phyloP scores from a whole-genome alignment of 495 filamentous ascomycete genomes.

The Hypoxylon trugodes region DNA sequence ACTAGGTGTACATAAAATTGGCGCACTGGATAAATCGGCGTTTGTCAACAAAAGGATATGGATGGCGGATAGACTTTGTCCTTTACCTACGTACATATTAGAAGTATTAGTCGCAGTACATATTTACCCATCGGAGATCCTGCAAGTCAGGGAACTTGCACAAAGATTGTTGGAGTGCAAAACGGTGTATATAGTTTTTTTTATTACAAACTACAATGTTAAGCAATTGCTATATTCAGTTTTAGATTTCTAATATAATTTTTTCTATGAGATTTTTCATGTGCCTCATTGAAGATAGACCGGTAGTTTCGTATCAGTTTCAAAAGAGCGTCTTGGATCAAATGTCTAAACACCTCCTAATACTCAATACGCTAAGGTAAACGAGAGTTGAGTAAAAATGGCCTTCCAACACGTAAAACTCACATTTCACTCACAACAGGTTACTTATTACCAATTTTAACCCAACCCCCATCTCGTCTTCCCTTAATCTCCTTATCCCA shows the following conservation, averaged over 20 bases:
- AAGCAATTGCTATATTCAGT: too few relatives aligned
- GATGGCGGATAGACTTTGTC: neutral
- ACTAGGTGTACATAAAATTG: constrained; percentile 10
- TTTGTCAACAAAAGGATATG: constrained; percentile 3
- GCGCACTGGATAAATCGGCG: constrained; percentile 18
- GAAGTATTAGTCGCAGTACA: neutral
- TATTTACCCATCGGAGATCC: neutral
- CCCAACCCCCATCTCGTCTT: neutral
- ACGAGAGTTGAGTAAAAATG: too few relatives aligned
- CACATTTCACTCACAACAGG: too few relatives aligned
- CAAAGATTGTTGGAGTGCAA: neutral
- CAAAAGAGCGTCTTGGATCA: too few relatives aligned
- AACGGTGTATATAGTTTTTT: constrained; percentile 3
- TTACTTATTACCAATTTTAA: constrained; percentile 5
- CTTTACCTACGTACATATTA: neutral
- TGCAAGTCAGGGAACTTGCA: neutral
- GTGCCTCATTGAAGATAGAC: too few relatives aligned
- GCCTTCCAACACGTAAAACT: too few relatives aligned
- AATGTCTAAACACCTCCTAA: too few relatives aligned
- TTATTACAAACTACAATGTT: neutral
- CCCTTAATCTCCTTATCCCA: constrained; percentile 35
- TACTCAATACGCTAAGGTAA: too few relatives aligned
- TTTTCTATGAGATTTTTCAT: too few relatives aligned
- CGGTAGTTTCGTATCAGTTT: too few relatives aligned
- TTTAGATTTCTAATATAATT: too few relatives aligned